Percentiles rank a stretch among this genome's conserved stretches.
Evolutionary conservation across 805 yeast species (phyloP).

Genomic region (Cyberlindnera amylophila): DNA sequence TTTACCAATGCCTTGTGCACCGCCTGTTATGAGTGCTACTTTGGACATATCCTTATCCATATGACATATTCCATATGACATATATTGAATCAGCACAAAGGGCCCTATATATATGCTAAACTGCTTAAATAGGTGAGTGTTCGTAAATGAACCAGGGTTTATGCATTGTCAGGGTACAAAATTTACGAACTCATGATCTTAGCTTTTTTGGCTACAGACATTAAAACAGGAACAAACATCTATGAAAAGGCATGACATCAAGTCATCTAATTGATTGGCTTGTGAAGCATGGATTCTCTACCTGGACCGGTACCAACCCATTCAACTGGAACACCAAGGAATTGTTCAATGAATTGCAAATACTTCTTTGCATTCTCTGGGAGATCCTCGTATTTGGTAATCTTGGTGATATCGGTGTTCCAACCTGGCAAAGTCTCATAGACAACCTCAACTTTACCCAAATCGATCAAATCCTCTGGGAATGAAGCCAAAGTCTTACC

Average conservation of each 20-base stretch:
- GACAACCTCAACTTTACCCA: constrained; percentile 89
- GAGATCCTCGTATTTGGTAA: constrained; percentile 67
- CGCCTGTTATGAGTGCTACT: constrained; percentile 77
- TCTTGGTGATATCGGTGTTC: constrained; percentile 75
- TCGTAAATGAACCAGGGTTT: too few relatives aligned
- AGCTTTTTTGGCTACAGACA: too few relatives aligned
- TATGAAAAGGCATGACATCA: too few relatives aligned
- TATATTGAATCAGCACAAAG: too few relatives aligned
- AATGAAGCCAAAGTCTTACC: constrained; percentile 74
- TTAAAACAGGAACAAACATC: too few relatives aligned
- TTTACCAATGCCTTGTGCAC: constrained; percentile 85
- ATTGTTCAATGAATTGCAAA: constrained; percentile 81
- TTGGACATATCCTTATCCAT: too few relatives aligned
- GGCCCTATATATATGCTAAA: too few relatives aligned
- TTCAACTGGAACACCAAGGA: constrained; percentile 75
- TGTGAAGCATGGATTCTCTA: constrained; percentile 85
- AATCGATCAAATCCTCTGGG: constrained; percentile 85
- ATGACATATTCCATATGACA: too few relatives aligned
- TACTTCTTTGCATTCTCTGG: constrained; percentile 87
- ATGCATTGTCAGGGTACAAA: too few relatives aligned
- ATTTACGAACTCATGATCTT: too few relatives aligned
- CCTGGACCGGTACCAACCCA: constrained; percentile 99
- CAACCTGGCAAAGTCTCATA: constrained; percentile 94
- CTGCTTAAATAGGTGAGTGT: too few relatives aligned
- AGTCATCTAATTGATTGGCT: constrained; percentile 24